These are phyloP conservation scores for Solanum sitiens DNA, from an alignment of 257 asterid genomes.

Conservation along the genomic window DNA sequence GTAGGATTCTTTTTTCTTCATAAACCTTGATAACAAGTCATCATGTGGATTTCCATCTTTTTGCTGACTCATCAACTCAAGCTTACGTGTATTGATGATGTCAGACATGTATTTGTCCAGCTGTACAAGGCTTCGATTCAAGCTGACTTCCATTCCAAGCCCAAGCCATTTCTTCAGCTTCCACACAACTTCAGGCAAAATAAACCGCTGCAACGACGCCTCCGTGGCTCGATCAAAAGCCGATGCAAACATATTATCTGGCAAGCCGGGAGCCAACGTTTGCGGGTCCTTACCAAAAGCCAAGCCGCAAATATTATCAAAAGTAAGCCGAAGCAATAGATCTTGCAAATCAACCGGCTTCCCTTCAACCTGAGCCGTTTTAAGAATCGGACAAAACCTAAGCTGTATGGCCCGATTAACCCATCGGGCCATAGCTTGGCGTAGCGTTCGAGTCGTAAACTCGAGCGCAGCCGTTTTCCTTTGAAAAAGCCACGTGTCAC, in stretches of 20 bases:
- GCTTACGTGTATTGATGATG: conserved; percentile 57
- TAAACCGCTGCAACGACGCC: conserved; percentile 74
- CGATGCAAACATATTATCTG: conserved; percentile 58
- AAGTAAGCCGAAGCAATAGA: conserved; percentile 75
- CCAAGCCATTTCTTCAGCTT: conserved; percentile 79
- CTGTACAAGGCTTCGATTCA: conserved; percentile 64
- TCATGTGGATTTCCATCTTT: conserved; percentile 50
- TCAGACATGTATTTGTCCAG: conserved; percentile 58
- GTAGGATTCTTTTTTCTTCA: conserved; percentile 79
- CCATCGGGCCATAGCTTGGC: conserved; percentile 95
- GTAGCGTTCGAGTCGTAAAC: conserved; percentile 73
- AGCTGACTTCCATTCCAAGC: conserved; percentile 75
- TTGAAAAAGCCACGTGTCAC: conserved; percentile 89
- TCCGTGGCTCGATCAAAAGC: conserved; percentile 92
- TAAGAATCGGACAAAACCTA: conserved; percentile 64
- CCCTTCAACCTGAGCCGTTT: conserved; percentile 42
- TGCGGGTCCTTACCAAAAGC: conserved; percentile 87
- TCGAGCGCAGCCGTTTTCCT: conserved; percentile 87
- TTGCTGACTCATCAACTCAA: conserved; percentile 49
- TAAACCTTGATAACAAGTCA: conserved; percentile 73
- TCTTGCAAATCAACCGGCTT: conserved; percentile 74
- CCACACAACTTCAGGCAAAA: conserved; percentile 77
- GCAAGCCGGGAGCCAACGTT: conserved; percentile 58
- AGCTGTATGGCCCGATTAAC: conserved; percentile 64
- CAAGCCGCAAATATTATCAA: conserved; percentile 87